Evolutionary conservation across 257 asterid genomes (phyloP), one percentile per base, ranked within the genome.

Genomic region (Capsicum rhomboideum): DNA sequence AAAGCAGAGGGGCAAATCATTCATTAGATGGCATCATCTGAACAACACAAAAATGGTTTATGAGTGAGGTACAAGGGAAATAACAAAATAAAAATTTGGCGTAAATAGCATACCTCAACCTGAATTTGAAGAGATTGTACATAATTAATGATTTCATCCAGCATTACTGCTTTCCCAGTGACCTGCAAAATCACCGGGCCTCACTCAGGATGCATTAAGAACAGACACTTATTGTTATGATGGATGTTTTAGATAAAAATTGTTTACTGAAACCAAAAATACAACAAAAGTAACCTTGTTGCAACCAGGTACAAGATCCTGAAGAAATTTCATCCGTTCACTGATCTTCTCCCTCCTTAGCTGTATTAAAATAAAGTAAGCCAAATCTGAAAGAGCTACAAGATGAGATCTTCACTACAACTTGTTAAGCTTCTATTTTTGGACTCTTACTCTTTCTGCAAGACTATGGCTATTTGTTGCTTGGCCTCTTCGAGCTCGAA

Each of bases 251-350:
- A 20, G 4, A 20, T 1, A 12, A 20, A 67, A 46, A n/a, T 6
- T 4, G 29, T 20, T 37, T 2, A 69, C 23, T 69, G 6, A 1
- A 37, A 59, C 9, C 9, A 10, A 69, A 0, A 10, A 69, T n/a
- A 59, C 0, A 21, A 21, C 31, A 59, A 59, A 61, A 49, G 82
- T 61, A 88, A 94, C 99, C 98, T 96, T 94, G 92, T 91, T 94
- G 87, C 99, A 96, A 85, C 98, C 98, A 78, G 99, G 99, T 82
- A 96, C 99, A 82, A 96, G 98, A 90, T 96, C 98, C 88, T 96
- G 99, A 86, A 96, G 99, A 88, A 92, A 94, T 87, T 94, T 96
- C 99, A 96, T 96, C 88, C 99, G 93, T 87, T 96, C 98, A 86
- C 98, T 96, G 80, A 96, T 96, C 89, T 92, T 96, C 87, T 96